A percentile compares a stretch with the other conserved stretches of the same genome.
These are phyloP conservation scores for Meripilus lineatus DNA, from an alignment of 1,284 basidiomycete genomes.

Conservation along the genomic window DNA sequence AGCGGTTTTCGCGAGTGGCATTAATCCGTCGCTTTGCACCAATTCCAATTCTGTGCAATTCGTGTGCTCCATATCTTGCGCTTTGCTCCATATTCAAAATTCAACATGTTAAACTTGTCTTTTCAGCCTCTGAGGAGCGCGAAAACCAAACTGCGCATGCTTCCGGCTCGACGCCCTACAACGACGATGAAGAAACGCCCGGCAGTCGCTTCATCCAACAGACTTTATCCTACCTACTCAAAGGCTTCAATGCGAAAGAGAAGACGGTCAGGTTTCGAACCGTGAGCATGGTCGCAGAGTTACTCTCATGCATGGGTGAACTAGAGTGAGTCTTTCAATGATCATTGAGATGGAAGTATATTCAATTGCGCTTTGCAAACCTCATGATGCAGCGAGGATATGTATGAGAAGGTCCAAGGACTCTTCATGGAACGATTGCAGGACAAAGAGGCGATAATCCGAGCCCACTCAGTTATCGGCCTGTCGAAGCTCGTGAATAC, in stretches of 20 bases:
- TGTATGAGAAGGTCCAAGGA: slow-evolving; percentile 62
- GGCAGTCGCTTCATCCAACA: slow-evolving; percentile 68
- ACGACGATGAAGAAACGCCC: slow-evolving; percentile 61
- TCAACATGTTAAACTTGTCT: background rate
- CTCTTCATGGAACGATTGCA: slow-evolving; percentile 67
- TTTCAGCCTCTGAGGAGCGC: background rate
- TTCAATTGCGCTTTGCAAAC: background rate
- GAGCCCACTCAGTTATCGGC: slow-evolving; percentile 80
- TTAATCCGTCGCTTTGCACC: no score
- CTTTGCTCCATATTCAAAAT: background rate
- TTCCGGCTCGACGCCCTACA: slow-evolving; percentile 15
- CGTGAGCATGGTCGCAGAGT: slow-evolving; percentile 68
- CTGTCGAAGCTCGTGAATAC: slow-evolving; percentile 77
- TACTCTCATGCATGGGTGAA: slow-evolving; percentile 75
- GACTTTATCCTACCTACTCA: slow-evolving; percentile 74
- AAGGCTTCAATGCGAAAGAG: slow-evolving; percentile 84
- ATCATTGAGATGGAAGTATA: background rate
- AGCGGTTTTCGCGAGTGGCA: no score
- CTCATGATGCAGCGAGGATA: slow-evolving; percentile 76
- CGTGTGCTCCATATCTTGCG: no score
- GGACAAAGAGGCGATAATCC: slow-evolving; percentile 81
- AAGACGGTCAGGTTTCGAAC: slow-evolving; percentile 81
- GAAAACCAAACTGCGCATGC: background rate
- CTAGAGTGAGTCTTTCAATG: slow-evolving; percentile 58
- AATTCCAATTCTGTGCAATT: no score